These are phyloP conservation scores for Coemansia sp. DNA, from an alignment of 192 early-diverging fungal genomes.

Conservation along the genomic window DNA sequence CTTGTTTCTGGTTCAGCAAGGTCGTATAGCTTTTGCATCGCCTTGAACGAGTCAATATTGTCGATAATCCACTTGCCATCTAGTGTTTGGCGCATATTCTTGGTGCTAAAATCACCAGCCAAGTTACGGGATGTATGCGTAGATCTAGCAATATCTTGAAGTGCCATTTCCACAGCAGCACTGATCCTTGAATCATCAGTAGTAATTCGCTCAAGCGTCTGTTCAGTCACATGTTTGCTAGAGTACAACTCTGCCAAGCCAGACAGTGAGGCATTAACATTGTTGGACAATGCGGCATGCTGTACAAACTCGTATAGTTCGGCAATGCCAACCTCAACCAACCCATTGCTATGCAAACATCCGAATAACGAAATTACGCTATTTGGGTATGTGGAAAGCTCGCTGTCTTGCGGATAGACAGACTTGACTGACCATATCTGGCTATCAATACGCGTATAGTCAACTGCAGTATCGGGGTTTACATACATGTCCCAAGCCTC, in stretches of 20 bases:
- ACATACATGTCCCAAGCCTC: conserved; percentile 36
- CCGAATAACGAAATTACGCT: conserved; percentile 13
- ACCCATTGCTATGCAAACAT: conserved; percentile 12
- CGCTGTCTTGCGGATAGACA: conserved; percentile 4
- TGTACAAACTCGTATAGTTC: conserved; percentile 8
- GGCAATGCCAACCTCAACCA: not conserved
- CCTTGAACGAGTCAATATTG: conserved; percentile 14
- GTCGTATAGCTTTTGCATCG: conserved; percentile 6
- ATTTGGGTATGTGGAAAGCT: conserved; percentile 10
- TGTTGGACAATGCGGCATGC: not conserved
- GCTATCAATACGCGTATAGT: conserved; percentile 36
- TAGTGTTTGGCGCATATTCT: conserved; percentile 8
- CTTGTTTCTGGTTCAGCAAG: not conserved
- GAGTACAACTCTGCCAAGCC: not conserved
- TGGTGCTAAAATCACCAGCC: not conserved
- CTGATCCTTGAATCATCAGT: not conserved
- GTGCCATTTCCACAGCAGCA: conserved; percentile 13
- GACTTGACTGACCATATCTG: conserved; percentile 19
- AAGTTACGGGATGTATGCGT: not conserved
- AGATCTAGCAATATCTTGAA: not conserved
- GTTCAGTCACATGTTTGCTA: not conserved
- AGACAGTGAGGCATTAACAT: not conserved
- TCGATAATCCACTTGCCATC: conserved; percentile 15
- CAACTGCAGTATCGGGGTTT: conserved; percentile 21
- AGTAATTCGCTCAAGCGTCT: not conserved